Evolutionary conservation across 164 flowering plant genomes (phyloP), one percentile per base, ranked within the genome.

Genomic region (Annona cherimola): DNA sequence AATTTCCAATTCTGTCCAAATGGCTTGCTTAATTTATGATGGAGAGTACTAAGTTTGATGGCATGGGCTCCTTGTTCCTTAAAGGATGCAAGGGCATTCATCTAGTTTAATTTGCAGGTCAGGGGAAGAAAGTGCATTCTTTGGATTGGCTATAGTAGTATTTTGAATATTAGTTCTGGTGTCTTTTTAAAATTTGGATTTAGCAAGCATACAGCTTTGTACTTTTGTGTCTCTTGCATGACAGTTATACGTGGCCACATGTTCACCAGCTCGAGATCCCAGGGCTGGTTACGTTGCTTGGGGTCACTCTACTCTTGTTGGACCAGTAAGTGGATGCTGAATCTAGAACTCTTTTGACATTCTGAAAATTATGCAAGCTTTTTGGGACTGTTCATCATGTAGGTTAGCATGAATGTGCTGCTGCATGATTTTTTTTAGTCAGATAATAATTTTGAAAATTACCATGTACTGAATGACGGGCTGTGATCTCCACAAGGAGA

Each of bases 291-390:
- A 93, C 75, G 85, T 86, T 26, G 97, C 98, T 42, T 95, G 98
- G 99, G 99, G 99, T 12, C 99, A 92, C 82, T 95, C 99, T 26
- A 91, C 97, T 39, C 91, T 95, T 46, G 88, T 93, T 74, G 98
- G 98, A 74, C 99, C 99, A 12, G 99, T 95, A 82, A 88, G 95
- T 85, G 39, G 50, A 71, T 43, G 14, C 40, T 57, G 19, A 44
- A 18, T 41, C 43, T 12, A 45, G 5, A 46, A 61, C 4, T 6
- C 71, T 60, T 18, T 45, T 8, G 42, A 61, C 68, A 61, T 18
- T 61, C 20, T 61, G 63, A 61, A 61, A 18, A 18, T 6, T 18
- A 18, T 26, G 5, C 4, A 1, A 4, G 1, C 19, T 61, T 20
- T 59, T 4, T 18, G 14, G 14, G 57, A 50, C 14, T 16, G 14